Conservation (phyloP, 306 rosid genomes). For the Geum urbanum region DNA sequence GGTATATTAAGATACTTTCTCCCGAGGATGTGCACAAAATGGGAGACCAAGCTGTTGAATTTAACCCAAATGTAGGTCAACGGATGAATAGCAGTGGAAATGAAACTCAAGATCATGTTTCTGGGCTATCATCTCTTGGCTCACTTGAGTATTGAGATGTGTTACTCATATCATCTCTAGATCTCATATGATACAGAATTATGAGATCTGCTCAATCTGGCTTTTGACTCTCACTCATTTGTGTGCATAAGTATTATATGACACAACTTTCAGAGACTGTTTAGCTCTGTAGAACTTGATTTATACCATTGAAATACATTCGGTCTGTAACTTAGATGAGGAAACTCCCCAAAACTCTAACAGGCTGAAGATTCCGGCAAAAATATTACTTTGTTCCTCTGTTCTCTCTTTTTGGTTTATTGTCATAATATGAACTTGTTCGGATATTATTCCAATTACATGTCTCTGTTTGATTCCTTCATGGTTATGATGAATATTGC, state of each 20-base stretch:
- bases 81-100: slow-evolving; percentile 43
- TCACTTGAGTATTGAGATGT: slow-evolving; percentile 48
- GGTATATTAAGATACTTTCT: slow-evolving; percentile 85
- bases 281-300: not conserved
- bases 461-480: no score
- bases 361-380: not conserved
- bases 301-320: not conserved
- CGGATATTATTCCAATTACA: no score
- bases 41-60: slow-evolving; percentile 61
- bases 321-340: not conserved
- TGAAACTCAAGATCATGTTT: slow-evolving; percentile 46
- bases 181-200: not conserved
- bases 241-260: not conserved
- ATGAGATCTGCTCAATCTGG: slow-evolving; percentile 4
- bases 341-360: not conserved
- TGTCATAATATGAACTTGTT: no score
- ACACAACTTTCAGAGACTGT: slow-evolving; percentile 11
- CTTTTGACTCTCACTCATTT: not conserved
- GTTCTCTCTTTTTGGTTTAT: not conserved
- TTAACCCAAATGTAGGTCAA: slow-evolving; percentile 52
- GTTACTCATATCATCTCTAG: not conserved
- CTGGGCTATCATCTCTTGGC: slow-evolving; percentile 59
- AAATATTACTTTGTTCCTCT: not conserved
- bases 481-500: no score
- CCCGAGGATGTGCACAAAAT: slow-evolving; percentile 78